Evolutionary conservation across 2,329 filamentous ascomycete species (phyloP), one percentile per base, ranked within the genome.

Genomic region (Penicillium sp.): DNA sequence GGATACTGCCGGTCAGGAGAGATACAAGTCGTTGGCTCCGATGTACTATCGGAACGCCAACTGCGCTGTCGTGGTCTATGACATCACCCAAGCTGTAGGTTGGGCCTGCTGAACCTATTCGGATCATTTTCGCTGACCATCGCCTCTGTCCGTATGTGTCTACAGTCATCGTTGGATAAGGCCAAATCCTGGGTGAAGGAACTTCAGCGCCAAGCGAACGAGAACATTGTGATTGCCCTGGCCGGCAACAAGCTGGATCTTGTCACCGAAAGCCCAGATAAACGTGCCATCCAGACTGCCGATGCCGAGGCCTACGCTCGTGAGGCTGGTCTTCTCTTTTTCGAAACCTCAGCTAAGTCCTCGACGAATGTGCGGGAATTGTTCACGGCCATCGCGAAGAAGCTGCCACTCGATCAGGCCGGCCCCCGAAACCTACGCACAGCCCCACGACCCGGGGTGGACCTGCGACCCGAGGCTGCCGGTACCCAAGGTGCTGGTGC

Each of bases 11-110:
- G 95, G 95, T 66, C 95, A 99, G 82, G 95, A 99, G 81, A 88
- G 96, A 75, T 99, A 98, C 86, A 98, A 98, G 85, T 98, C 95
- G 13, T 85, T 99, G 68, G 95, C 95, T 37, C 95, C 95, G 72
- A 99, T 99, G 95, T 99, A 99, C 84, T 99, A 99, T 83, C 85
- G 96, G 72, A 99, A 99, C 78, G 96, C 96, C 71, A 98, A 99
- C 86, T 98, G 95, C 81, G 95, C 96, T 61, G 94, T 99, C 35
- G 94, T 99, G 52, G 95, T 99, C 68, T 99, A 99, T 80, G 95
- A 99, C 81, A 98, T 99, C 75, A 99, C 95, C 75, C 95, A 99
- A 86, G 92, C 95, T 69, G 95, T 99, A 89, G 65, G 91, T 80
- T 53, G 35, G 8, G 33, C 45, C 56, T 35, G 28, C 54, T 28